Percentiles rank a stretch among this genome's conserved stretches.
phyloP scores from a whole-genome alignment of 371 early-diverging fungal genomes.

The Lichtheimia hyalospora region DNA sequence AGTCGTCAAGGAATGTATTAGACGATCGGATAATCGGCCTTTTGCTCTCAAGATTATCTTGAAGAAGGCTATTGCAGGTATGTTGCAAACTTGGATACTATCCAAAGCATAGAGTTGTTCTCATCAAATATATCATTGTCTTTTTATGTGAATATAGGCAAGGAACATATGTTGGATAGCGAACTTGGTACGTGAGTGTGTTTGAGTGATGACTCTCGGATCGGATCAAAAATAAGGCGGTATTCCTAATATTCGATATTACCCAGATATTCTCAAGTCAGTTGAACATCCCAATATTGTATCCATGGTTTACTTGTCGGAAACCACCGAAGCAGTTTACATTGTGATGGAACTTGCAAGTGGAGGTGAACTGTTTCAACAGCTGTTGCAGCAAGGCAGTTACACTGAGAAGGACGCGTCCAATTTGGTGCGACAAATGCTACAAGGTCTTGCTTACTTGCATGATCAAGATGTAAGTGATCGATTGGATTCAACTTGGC shows the following conservation, averaged over 20 bases:
- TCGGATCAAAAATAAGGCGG: too few relatives aligned
- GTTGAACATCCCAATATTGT: conserved; percentile 83
- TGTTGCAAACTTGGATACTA: background rate
- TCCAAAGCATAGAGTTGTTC: too few relatives aligned
- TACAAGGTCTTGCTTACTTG: conserved; percentile 77
- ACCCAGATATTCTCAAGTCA: conserved; percentile 66
- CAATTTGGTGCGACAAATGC: conserved; percentile 66
- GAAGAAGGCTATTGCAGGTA: conserved; percentile 62
- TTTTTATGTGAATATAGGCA: conserved; percentile 41
- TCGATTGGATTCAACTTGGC: background rate
- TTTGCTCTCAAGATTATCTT: conserved; percentile 88
- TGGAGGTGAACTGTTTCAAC: conserved; percentile 89
- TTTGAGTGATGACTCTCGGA: too few relatives aligned
- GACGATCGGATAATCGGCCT: conserved; percentile 54
- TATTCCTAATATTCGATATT: background rate
- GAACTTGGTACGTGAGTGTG: conserved; percentile 56
- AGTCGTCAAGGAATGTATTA: conserved; percentile 73
- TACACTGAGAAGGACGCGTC: conserved; percentile 80
- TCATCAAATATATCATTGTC: background rate
- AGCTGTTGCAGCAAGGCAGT: conserved; percentile 73
- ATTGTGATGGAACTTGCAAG: conserved; percentile 84
- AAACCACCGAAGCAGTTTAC: conserved; percentile 78
- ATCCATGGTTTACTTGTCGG: conserved; percentile 76
- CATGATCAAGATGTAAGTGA: conserved; percentile 67
- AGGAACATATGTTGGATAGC: conserved; percentile 82